These are phyloP conservation scores for Blastobotrys terrestris DNA, from an alignment of 805 yeast genomes.

Conservation along the genomic window DNA sequence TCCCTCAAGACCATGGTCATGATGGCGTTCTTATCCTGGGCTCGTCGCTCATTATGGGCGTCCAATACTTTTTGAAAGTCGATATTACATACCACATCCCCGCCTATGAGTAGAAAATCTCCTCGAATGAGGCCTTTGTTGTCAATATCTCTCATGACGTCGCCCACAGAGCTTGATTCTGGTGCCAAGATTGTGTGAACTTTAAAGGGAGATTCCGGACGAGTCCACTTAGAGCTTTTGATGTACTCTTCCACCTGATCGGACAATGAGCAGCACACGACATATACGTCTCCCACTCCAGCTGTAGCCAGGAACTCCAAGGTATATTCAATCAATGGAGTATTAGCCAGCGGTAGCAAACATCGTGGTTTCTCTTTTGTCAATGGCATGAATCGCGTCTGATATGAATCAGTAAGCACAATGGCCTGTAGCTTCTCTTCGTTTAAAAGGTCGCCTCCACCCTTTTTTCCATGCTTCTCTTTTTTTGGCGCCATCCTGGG, in stretches of 20 bases:
- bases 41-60: constrained; percentile 65
- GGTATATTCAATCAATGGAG: constrained; percentile 91
- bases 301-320: constrained; percentile 88
- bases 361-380: constrained; percentile 85
- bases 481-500: constrained; percentile 16
- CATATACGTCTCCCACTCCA: constrained; percentile 80
- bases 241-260: constrained; percentile 81
- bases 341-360: constrained; percentile 83
- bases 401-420: constrained; percentile 89
- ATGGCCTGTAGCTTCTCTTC: constrained; percentile 63
- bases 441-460: not conserved
- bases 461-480: constrained; percentile 13
- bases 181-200: constrained; percentile 74
- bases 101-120: constrained; percentile 84
- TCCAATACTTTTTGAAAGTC: constrained; percentile 69
- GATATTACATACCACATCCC: constrained; percentile 92
- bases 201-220: constrained; percentile 66
- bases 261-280: constrained; percentile 88
- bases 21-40: constrained; percentile 79
- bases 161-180: constrained; percentile 90
- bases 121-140: constrained; percentile 83
- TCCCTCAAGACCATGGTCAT: constrained; percentile 89
- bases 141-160: constrained; percentile 94
- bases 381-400: constrained; percentile 88
- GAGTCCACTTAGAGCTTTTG: constrained; percentile 40